A percentile compares a stretch with the other conserved stretches of the same genome.
phyloP scores from a whole-genome alignment of 352 stramenopile genomes.

The Phytophthora pini region DNA sequence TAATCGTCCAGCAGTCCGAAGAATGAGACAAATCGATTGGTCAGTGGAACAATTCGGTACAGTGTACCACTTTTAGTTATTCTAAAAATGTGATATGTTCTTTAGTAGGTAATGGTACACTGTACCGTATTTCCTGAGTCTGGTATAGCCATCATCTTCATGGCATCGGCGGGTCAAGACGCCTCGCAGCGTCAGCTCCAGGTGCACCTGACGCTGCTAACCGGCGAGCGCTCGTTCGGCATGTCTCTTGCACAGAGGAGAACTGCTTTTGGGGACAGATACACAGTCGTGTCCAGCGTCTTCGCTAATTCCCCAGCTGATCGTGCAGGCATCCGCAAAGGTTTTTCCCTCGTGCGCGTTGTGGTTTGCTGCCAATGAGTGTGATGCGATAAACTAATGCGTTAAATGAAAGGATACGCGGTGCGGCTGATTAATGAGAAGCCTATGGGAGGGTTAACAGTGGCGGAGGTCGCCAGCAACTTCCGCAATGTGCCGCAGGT shows the following conservation, averaged over 20 bases:
- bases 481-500: conserved; percentile 50
- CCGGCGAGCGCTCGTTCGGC: conserved; percentile 66
- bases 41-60: conserved; percentile 9
- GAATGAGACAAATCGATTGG: conserved; percentile 37
- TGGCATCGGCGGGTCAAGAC: conserved; percentile 15
- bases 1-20: conserved; percentile 7
- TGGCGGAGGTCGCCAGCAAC: conserved; percentile 49
- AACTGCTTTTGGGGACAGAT: conserved; percentile 25
- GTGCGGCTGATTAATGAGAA: conserved; percentile 48
- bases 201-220: conserved; percentile 51
- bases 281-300: conserved; percentile 61
- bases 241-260: conserved; percentile 66
- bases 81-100: not conserved
- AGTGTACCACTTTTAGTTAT: conserved; percentile 1
- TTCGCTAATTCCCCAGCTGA: conserved; percentile 60
- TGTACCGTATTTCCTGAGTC: conserved; percentile 4
- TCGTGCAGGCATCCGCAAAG: conserved; percentile 61
- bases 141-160: conserved; percentile 12
- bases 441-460: conserved; percentile 35
- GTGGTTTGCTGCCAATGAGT: not conserved
- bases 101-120: too few species aligned
- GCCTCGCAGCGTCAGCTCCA: conserved; percentile 21
- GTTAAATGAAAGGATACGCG: conserved; percentile 41
- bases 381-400: conserved; percentile 2
- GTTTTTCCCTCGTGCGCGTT: conserved; percentile 31